phyloP scores from a whole-genome alignment of 148 eudicot genomes.

The Pouteria glomerata region DNA sequence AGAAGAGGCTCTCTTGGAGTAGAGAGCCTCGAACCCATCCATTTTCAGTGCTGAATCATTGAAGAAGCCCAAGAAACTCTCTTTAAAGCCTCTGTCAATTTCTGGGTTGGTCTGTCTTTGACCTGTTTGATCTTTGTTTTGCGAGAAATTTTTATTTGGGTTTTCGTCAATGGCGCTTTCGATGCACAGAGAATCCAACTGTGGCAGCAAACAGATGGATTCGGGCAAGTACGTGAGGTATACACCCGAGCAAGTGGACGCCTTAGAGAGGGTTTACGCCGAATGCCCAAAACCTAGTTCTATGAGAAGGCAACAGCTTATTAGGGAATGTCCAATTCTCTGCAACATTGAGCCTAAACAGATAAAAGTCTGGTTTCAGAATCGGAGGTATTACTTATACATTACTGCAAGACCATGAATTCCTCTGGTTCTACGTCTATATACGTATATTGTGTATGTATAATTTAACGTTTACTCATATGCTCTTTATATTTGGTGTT shows the following conservation, averaged over 20 bases:
- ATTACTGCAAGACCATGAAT: neutral
- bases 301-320: constrained; percentile 39
- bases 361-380: constrained; percentile 56
- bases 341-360: constrained; percentile 45
- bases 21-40: constrained; percentile 37
- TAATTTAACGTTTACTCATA: neutral
- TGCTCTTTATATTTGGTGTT: neutral
- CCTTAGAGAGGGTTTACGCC: constrained; percentile 39
- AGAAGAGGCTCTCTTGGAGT: constrained; percentile 43
- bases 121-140: neutral
- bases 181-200: constrained; percentile 24
- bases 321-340: constrained; percentile 45
- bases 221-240: constrained; percentile 44
- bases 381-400: constrained; percentile 27
- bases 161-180: constrained; percentile 25
- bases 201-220: constrained; percentile 26
- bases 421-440: neutral
- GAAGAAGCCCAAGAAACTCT: neutral
- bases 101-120: neutral
- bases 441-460: neutral
- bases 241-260: constrained; percentile 49
- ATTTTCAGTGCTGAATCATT: constrained; percentile 4
- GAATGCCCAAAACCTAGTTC: constrained; percentile 47
- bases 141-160: neutral
- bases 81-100: neutral